Conservation (phyloP, 345 rosid species). For the Excoecaria cochinchinensis region DNA sequence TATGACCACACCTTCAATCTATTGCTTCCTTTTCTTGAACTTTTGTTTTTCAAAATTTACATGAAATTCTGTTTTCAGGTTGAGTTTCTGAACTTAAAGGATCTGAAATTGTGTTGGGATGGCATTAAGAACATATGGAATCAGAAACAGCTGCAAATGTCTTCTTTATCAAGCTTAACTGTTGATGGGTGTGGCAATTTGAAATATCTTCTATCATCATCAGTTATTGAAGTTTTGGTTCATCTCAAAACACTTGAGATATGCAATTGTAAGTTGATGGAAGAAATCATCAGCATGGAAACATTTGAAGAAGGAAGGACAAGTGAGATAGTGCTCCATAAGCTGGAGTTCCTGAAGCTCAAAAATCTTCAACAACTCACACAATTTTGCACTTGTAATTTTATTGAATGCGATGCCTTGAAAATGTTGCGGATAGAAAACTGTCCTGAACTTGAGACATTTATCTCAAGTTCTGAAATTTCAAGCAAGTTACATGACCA, state of each 20-base stretch:
- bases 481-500: neutral
- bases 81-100: conserved; percentile 9
- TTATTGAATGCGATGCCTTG: conserved; percentile 2
- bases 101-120: neutral
- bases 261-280: neutral
- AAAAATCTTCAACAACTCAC: conserved; percentile 4
- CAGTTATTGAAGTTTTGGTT: conserved; percentile 1
- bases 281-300: neutral
- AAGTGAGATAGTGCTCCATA: neutral
- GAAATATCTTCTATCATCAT: neutral
- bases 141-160: neutral
- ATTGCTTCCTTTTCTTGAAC: neutral
- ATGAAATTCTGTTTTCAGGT: neutral
- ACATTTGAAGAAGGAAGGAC: neutral
- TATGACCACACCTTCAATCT: neutral
- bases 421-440: neutral
- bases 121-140: neutral
- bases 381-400: neutral
- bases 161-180: neutral
- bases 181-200: conserved; percentile 8
- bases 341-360: neutral
- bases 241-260: conserved; percentile 3
- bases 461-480: neutral
- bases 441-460: neutral
- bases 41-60: neutral